Percentiles rank a stretch among this genome's conserved stretches.
Conservation (phyloP, 2,329 filamentous ascomycete species). For the Penicillium digitatum region DNA sequence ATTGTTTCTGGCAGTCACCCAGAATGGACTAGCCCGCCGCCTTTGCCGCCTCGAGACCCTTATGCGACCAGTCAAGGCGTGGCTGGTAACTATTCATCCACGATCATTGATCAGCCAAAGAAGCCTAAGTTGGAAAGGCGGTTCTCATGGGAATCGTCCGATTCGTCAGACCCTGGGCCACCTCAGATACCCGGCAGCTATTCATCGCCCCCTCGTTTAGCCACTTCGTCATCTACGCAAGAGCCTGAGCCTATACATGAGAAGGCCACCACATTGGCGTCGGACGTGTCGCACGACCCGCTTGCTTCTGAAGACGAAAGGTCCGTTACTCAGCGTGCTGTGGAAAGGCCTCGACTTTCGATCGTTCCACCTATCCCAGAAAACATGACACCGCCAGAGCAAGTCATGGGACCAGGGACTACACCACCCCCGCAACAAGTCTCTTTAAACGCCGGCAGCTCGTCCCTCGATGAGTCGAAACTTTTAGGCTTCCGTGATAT, state of each 20-base stretch:
- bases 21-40: slow-evolving; percentile 9
- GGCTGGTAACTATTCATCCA: slow-evolving; percentile 3
- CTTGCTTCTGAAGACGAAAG: slow-evolving; percentile 8
- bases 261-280: slow-evolving; percentile 2
- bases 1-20: slow-evolving; percentile 17
- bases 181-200: slow-evolving; percentile 15
- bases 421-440: slow-evolving; percentile 8
- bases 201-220: slow-evolving; percentile 11
- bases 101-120: slow-evolving; percentile 10
- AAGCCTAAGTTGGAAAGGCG: slow-evolving; percentile 35
- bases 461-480: slow-evolving; percentile 33
- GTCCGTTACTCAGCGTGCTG: slow-evolving; percentile 9
- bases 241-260: slow-evolving; percentile 19
- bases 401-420: slow-evolving; percentile 12
- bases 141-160: slow-evolving; percentile 45
- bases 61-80: slow-evolving; percentile 9
- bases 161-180: slow-evolving; percentile 14
- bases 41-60: slow-evolving; percentile 15
- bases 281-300: slow-evolving; percentile 7
- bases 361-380: slow-evolving; percentile 28
- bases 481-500: slow-evolving; percentile 71
- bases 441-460: slow-evolving; percentile 12
- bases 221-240: slow-evolving; percentile 18
- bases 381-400: slow-evolving; percentile 13
- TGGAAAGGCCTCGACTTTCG: slow-evolving; percentile 31